Percentiles rank a stretch among this genome's conserved stretches.
Conservation (phyloP, 176 grass and related monocot genomes). For the Triticum monococcum region DNA sequence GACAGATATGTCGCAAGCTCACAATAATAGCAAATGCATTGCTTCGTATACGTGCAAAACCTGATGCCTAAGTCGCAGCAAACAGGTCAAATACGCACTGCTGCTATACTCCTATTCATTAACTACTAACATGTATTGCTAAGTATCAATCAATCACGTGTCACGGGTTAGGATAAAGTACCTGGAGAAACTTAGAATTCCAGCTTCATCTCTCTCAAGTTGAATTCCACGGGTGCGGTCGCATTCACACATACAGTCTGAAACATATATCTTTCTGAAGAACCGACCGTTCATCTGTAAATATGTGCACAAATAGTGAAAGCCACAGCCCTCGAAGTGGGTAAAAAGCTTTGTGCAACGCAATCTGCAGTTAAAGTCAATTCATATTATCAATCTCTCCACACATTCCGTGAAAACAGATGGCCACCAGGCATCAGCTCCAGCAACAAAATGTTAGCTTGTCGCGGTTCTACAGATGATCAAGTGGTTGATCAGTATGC, state of each 20-base stretch:
- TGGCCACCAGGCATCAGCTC: conserved; percentile 23
- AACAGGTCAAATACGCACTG: conserved; percentile 20
- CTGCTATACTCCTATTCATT: background rate
- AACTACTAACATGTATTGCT: background rate
- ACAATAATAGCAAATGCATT: conserved; percentile 27
- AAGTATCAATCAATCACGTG: background rate
- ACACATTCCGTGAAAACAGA: conserved; percentile 14
- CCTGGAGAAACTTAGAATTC: background rate
- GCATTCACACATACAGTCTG: conserved; percentile 15
- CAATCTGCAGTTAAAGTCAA: background rate
- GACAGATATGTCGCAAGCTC: conserved; percentile 26
- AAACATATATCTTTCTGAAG: conserved; percentile 36
- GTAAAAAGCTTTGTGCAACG: background rate
- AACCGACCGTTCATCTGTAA: conserved; percentile 31
- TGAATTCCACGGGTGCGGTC: conserved; percentile 11
- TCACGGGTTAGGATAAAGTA: background rate
- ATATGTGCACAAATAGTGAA: background rate
- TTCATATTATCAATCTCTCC: background rate
- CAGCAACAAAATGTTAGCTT: conserved; percentile 32
- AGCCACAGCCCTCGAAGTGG: background rate
- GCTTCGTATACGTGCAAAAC: conserved; percentile 34
- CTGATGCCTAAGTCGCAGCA: conserved; percentile 38
- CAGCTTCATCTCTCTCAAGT: background rate
- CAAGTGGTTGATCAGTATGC: conserved; percentile 19
- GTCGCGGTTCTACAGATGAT: conserved; percentile 23